Conservation (phyloP, 345 rosid species). For the Carallia brachiata region DNA sequence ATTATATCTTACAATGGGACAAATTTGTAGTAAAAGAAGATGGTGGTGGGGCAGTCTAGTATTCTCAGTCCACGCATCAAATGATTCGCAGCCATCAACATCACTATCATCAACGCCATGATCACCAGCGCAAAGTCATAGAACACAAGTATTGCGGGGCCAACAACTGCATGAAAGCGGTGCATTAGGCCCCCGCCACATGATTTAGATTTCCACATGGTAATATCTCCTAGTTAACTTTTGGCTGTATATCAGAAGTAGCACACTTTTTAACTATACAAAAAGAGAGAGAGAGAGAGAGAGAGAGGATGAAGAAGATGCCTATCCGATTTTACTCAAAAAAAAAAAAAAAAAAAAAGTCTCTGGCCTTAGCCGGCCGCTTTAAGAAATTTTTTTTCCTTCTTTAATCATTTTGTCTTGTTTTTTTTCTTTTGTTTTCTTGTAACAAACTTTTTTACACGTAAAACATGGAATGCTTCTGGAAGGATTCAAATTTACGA, state of each 20-base stretch:
- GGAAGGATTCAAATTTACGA: no score
- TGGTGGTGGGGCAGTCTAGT: background rate
- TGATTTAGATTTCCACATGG: slow-evolving; percentile 29
- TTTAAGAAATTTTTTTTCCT: no score
- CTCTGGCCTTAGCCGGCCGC: no score
- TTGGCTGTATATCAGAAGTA: slow-evolving; percentile 1
- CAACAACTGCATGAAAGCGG: slow-evolving; percentile 8
- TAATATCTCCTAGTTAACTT: background rate
- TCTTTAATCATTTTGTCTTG: no score
- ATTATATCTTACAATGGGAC: background rate
- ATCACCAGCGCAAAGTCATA: slow-evolving; percentile 6
- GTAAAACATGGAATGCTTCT: no score
- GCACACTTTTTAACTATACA: slow-evolving; percentile 1
- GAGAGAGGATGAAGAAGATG: background rate
- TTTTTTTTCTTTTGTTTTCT: no score
- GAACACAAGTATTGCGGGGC: slow-evolving; percentile 25
- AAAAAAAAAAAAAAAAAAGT: no score
- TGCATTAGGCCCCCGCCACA: slow-evolving; percentile 4
- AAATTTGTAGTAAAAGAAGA: background rate
- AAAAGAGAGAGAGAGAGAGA: background rate
- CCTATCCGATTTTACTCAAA: background rate
- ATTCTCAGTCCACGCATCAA: slow-evolving; percentile 28
- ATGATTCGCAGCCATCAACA: slow-evolving; percentile 27
- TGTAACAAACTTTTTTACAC: no score
- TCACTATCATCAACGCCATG: no score